These are phyloP conservation scores for Mortierella sp. DNA, from an alignment of 371 early-diverging fungal genomes.

Conservation along the genomic window DNA sequence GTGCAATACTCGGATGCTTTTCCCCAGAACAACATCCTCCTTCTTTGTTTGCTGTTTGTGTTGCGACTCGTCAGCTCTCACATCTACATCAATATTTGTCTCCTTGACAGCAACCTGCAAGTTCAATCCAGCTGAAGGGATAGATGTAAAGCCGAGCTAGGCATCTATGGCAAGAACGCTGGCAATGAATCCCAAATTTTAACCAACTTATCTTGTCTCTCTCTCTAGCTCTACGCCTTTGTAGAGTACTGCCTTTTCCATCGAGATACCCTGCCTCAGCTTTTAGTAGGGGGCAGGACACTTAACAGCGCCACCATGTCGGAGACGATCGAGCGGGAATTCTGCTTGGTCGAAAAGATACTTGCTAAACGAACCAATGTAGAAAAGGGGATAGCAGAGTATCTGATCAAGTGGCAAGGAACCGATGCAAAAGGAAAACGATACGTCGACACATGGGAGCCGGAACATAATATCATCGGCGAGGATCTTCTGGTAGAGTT, in stretches of 20 bases:
- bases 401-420: slow-evolving; percentile 49
- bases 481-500: slow-evolving; percentile 50
- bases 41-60: too few species aligned
- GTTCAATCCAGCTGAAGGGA: too few species aligned
- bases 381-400: slow-evolving; percentile 37
- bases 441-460: slow-evolving; percentile 48
- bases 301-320: slow-evolving; percentile 14
- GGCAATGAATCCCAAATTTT: too few species aligned
- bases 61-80: too few species aligned
- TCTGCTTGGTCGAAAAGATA: slow-evolving; percentile 46
- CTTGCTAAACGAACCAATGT: slow-evolving; percentile 36
- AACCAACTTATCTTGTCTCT: too few species aligned
- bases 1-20: too few species aligned
- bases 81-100: too few species aligned
- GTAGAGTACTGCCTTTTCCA: neutral
- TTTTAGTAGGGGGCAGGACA: neutral
- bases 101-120: too few species aligned
- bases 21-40: too few species aligned
- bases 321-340: slow-evolving; percentile 26
- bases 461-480: slow-evolving; percentile 43
- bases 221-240: too few species aligned
- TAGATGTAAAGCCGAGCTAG: too few species aligned
- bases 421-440: slow-evolving; percentile 37
- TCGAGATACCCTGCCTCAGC: neutral
- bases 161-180: too few species aligned